Base-by-base conservation (phyloP, 2,329 filamentous ascomycete genomes). In the Zasmidium cellare region DNA sequence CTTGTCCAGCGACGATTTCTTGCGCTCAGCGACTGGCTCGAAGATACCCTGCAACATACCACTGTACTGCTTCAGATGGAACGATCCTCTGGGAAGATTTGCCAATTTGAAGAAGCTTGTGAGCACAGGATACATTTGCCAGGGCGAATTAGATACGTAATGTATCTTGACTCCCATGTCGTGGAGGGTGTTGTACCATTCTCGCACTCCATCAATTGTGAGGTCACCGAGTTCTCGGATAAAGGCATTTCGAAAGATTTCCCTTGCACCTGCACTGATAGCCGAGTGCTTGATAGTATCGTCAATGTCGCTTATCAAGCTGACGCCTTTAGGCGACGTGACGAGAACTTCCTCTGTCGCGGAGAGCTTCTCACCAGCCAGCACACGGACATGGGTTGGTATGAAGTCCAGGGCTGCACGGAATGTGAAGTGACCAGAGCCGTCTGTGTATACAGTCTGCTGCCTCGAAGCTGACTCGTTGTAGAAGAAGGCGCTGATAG, bases 61-160 rank as follows among this genome's bases (percentile, higher is more conserved):
- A 60, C 86, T 91, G 74, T 99, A 99, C 65, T 96, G 91, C 74
- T 99, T 99, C 65, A 99, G 75, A 71, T 99, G 96, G 65, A 97
- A 90, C 0, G 93, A 97, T 0, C 94, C 96, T 0, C 84, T 84
- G 0, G 94, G 94, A 1, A 99, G 78, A 1, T 89, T 89, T 6
- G 90, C 89, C 44, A 88, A 76, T 63, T 87, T 86, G 73, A 97
- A 96, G 72, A 89, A 99, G 53, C 85, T 91, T 3, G 90, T 88
- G 11, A 99, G 79, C 2, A 97, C 86, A 0, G 94, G 94, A 67
- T 91, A 99, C 6, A 99, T 82, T 72, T 99, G 96, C 96, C 96
- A 99, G 0, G 94, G 94, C 51, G 93, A 96, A 75, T 99, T 99
- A n/a, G 94, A 99, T 64, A 96, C 96, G 73, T 99, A 99, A 72